phyloP scores from a whole-genome alignment of 2,329 filamentous ascomycete species.

The Amesomyces nigricolor region DNA sequence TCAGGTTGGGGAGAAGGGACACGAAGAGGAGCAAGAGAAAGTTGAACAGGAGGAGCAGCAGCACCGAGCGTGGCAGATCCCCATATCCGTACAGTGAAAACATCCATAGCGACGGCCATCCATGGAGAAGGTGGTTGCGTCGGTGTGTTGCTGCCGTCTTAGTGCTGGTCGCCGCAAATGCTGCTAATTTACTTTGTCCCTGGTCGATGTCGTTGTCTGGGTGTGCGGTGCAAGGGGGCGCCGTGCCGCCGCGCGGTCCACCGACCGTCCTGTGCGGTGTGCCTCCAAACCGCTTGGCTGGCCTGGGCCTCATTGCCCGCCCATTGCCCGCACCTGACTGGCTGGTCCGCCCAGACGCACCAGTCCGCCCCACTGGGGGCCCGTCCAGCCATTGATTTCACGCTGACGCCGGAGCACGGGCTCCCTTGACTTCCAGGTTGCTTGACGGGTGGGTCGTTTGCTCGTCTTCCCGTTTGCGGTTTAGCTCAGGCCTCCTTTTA shows the following conservation, averaged over 20 bases:
- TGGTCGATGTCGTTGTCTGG: slow-evolving; percentile 28
- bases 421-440: background rate
- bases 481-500: slow-evolving; percentile 11
- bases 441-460: too few species aligned
- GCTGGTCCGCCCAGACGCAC: slow-evolving; percentile 11
- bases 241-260: slow-evolving; percentile 19
- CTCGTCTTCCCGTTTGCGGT: slow-evolving; percentile 2
- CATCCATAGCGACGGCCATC: slow-evolving; percentile 26
- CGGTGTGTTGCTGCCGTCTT: slow-evolving; percentile 25
- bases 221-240: slow-evolving; percentile 25
- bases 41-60: background rate
- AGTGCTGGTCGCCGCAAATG: slow-evolving; percentile 28
- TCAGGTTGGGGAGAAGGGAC: background rate
- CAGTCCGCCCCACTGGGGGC: slow-evolving; percentile 6
- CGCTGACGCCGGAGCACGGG: slow-evolving; percentile 6
- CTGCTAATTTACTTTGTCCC: slow-evolving; percentile 30
- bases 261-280: background rate
- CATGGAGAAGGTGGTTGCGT: slow-evolving; percentile 28
- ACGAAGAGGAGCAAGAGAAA: background rate
- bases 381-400: slow-evolving; percentile 11
- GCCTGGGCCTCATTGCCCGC: background rate
- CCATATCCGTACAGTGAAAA: slow-evolving; percentile 22
- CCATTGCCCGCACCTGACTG: background rate
- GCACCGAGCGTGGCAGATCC: slow-evolving; percentile 21
- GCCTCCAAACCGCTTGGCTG: slow-evolving; percentile 3